Evolutionary conservation across 2,329 filamentous ascomycete genomes (phyloP), one percentile per base, ranked within the genome.

Genomic region (Alternaria brassicae): DNA sequence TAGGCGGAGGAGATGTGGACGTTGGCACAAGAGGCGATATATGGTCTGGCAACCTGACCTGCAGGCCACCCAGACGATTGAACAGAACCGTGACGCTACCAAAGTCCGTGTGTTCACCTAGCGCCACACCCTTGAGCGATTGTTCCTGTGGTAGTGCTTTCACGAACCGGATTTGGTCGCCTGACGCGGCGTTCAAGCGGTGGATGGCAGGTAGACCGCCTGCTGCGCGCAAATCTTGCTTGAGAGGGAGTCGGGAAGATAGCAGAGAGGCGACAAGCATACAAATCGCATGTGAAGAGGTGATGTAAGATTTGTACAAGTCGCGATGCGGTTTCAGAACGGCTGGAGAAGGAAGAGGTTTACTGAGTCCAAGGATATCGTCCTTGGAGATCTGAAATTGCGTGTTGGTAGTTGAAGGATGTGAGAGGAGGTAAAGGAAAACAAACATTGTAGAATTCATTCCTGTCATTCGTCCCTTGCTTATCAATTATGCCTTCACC

Each of bases 31-130:
- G 36, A 2, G 58, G 40, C 1, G 42, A 7, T 21, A 74, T 75
- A 4, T 66, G 63, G 0, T 73, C 72, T 0, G 83, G 82, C 0
- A 81, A 78, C 3, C 82, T 75, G 3, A 86, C 81, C 66, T 86
- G 85, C 7, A 87, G 75, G 0, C 85, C 85, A 0, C 84, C 84
- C 2, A 86, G 70, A 0, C 83, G 79, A 71, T 86, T 87, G 72
- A 86, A 85, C 2, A 87, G 78, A 5, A 87, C 73, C 0, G 85
- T 87, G 6, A 87, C 77, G 51, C 78, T 82, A 44, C 84, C 85
- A 62, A 86, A 86, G 63, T 87, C 85, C 2, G 84, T 86, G 67
- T 87, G 85, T 56, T 83, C 82, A 21, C 82, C 82, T 21, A 85
- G 66, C 2, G 81, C 79, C 3, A 80, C 80, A 37, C 73, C 75